Percentiles rank a stretch among this genome's conserved stretches.
Conservation (phyloP, 768 basidiomycete genomes). For the Royoungia palumana region DNA sequence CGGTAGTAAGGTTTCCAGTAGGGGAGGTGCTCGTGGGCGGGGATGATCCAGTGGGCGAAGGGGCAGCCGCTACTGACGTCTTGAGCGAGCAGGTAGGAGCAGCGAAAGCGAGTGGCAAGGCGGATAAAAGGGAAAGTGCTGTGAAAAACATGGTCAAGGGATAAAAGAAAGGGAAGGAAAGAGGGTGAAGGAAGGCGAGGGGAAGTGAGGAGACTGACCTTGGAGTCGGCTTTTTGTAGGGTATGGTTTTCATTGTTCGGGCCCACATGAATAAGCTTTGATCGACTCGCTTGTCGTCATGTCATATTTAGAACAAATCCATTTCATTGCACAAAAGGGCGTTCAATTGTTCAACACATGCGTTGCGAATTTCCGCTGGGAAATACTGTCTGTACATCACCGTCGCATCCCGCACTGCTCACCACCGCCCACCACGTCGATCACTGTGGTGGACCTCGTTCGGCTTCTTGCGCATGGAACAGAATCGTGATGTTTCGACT, state of each 20-base stretch:
- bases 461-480: no score
- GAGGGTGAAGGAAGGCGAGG: conserved; percentile 14
- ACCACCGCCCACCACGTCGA: not conserved
- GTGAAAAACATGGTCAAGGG: conserved; percentile 16
- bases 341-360: no score
- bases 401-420: conserved; percentile 3
- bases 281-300: not conserved
- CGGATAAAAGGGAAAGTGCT: conserved; percentile 20
- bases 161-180: conserved; percentile 1
- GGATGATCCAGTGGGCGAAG: conserved; percentile 3
- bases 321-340: not conserved
- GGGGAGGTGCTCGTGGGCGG: not conserved
- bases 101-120: conserved; percentile 26
- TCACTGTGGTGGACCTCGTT: not conserved
- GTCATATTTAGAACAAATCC: conserved; percentile 7
- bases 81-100: conserved; percentile 28
- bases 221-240: conserved; percentile 12
- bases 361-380: no score
- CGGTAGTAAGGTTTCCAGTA: conserved; percentile 14
- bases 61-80: not conserved
- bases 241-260: conserved; percentile 7
- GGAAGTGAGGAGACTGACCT: not conserved
- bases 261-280: not conserved
- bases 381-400: conserved; percentile 2
- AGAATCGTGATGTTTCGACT: no score